Base-by-base conservation (phyloP, 208 protist genomes). In the Strigomonas culicis region DNA sequence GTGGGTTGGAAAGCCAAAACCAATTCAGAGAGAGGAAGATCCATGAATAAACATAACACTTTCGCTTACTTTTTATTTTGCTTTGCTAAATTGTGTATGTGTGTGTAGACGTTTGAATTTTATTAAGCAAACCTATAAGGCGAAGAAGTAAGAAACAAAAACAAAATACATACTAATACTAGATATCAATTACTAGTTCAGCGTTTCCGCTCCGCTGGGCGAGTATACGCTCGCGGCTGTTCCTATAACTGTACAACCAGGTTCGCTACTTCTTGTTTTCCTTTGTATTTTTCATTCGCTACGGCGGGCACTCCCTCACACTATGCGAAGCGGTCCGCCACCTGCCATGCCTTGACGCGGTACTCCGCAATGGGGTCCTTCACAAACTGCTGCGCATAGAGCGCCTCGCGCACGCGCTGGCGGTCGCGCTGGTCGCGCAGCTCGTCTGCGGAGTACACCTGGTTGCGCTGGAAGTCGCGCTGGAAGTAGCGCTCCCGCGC, bases 341-440 rank as follows among this genome's bases (percentile, higher is more conserved):
- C 85, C 74, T 95, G 88, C 88, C 88, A 95, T 24, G 81, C 76
- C 82, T 95, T 95, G 34, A 95, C 77, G 50, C 88, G 82, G 66
- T 86, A 95, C 74, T 95, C 80, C 3, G 88, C 85, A 4, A 95
- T 69, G 0, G 88, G 85, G 66, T 95, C 89, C 17, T 76, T 88
- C 28, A 95, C 85, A 65, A 95, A 95, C 63, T 91, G 77, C 60
- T 88, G 88, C 59, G 84, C 88, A 60, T 95, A 95, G 44, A 95
- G 63, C 27, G 84, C 83, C 77, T 92, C 88, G 6, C 88, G 82
- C 43, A 95, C 83, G 44, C 88, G 85, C 65, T 95, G 88, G 43
- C 79, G 71, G 39, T 95, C 88, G 52, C 85, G 85, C 67, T 92
- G 88, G 24, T 92, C 68, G 52, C 88, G 82, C 44, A 88, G 49